These are phyloP conservation scores for Intubia oerlemansii DNA, from an alignment of 2,329 filamentous ascomycete species.

Conservation along the genomic window DNA sequence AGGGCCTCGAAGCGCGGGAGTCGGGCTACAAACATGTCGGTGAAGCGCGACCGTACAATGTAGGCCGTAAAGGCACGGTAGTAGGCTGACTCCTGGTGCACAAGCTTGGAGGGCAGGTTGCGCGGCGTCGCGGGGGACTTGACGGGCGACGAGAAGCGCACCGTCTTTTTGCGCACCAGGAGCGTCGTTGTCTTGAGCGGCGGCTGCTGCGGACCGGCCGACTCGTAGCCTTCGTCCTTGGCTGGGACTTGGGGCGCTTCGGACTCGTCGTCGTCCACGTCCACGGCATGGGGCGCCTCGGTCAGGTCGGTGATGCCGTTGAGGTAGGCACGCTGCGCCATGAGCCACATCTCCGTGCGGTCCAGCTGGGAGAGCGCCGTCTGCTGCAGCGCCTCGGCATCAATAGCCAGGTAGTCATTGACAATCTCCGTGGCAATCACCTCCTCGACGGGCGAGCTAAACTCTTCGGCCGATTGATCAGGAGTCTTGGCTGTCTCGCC, in stretches of 20 bases:
- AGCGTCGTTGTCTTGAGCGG: too few relatives aligned
- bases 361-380: conserved; percentile 55
- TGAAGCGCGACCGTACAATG: conserved; percentile 38
- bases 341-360: conserved; percentile 70
- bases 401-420: conserved; percentile 53
- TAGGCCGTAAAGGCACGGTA: conserved; percentile 71
- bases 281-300: conserved; percentile 4
- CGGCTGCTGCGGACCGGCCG: conserved; percentile 7
- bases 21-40: conserved; percentile 69
- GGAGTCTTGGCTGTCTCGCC: conserved; percentile 11
- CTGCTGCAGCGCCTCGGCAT: conserved; percentile 51
- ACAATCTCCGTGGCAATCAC: conserved; percentile 43
- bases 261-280: conserved; percentile 9
- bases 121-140: conserved; percentile 21
- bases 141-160: conserved; percentile 45
- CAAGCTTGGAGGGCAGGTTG: conserved; percentile 28
- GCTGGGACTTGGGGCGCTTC: conserved; percentile 7
- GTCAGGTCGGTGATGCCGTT: conserved; percentile 41
- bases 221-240: conserved; percentile 11
- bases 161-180: conserved; percentile 39
- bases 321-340: conserved; percentile 61
- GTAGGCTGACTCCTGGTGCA: conserved; percentile 53
- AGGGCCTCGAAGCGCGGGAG: conserved; percentile 73
- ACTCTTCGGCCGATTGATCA: conserved; percentile 15
- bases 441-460: conserved; percentile 24